Conservation (phyloP, 176 grass and related monocot genomes). For the Carex scoparia region DNA sequence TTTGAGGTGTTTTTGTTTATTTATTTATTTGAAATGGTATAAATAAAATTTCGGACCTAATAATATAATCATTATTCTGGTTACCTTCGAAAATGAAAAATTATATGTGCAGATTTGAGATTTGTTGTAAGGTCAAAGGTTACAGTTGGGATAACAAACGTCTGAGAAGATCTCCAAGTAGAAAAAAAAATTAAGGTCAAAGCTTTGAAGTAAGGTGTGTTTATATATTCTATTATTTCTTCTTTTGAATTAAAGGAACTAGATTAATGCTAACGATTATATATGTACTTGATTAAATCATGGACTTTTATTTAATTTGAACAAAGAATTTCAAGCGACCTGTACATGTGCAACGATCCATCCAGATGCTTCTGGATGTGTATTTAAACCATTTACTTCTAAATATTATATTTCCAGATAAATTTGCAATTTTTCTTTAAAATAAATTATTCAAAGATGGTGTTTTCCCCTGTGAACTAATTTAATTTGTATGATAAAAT, state of each 20-base stretch:
- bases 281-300: neutral
- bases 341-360: neutral
- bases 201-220: neutral
- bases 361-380: neutral
- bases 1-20: too few species aligned
- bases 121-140: neutral
- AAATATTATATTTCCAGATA: neutral
- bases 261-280: neutral
- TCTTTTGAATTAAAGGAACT: neutral
- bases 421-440: neutral
- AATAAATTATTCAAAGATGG: slow-evolving; percentile 21
- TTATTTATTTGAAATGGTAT: too few species aligned
- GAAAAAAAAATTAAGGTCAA: neutral
- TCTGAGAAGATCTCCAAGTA: neutral
- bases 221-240: neutral
- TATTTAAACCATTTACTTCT: neutral
- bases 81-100: neutral
- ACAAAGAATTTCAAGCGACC: neutral
- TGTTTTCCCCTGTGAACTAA: neutral
- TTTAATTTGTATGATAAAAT: neutral
- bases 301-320: neutral
- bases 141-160: neutral
- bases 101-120: neutral
- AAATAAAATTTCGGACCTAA: too few species aligned
- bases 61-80: neutral